Percentiles rank a stretch among this genome's conserved stretches.
phyloP scores from a whole-genome alignment of 1,284 basidiomycete species.

The Fomitopsis pinicola region DNA sequence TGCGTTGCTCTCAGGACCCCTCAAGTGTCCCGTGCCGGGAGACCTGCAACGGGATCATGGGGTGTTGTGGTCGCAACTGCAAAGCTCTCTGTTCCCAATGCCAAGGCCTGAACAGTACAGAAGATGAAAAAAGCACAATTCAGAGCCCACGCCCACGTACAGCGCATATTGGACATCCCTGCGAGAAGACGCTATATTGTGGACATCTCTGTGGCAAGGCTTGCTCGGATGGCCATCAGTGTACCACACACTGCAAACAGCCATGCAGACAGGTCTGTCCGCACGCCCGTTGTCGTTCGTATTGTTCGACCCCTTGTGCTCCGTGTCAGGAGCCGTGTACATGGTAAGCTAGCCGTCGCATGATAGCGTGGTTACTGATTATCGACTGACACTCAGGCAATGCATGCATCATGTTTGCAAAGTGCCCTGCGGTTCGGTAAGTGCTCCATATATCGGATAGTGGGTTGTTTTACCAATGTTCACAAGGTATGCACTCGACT shows the following conservation, averaged over 20 bases:
- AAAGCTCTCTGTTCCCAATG: conserved; percentile 47
- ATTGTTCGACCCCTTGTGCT: conserved; percentile 54
- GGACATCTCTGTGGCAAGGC: conserved; percentile 48
- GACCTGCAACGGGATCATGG: conserved; percentile 40
- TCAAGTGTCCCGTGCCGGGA: conserved; percentile 35
- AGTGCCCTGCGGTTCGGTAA: conserved; percentile 68
- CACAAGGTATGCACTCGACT: conserved; percentile 60
- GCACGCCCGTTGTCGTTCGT: conserved; percentile 44
- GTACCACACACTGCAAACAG: conserved; percentile 40
- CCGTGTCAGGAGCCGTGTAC: conserved; percentile 61
- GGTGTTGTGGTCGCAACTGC: conserved; percentile 56
- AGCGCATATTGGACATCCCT: conserved; percentile 45
- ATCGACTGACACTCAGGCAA: conserved; percentile 24
- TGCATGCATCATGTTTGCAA: conserved; percentile 56
- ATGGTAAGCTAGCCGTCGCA: conserved; percentile 29
- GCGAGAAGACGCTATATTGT: conserved; percentile 52
- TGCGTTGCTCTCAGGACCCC: conserved; percentile 47
- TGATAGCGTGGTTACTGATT: background rate
- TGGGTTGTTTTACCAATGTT: background rate
- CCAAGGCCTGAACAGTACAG: conserved; percentile 29
- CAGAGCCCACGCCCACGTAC: conserved; percentile 25
- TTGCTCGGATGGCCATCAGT: conserved; percentile 51
- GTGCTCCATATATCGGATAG: conserved; percentile 19
- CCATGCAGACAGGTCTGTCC: conserved; percentile 54
- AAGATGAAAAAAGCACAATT: background rate